These are phyloP conservation scores for Kuraishia borneana DNA, from an alignment of 805 yeast species.

Conservation along the genomic window DNA sequence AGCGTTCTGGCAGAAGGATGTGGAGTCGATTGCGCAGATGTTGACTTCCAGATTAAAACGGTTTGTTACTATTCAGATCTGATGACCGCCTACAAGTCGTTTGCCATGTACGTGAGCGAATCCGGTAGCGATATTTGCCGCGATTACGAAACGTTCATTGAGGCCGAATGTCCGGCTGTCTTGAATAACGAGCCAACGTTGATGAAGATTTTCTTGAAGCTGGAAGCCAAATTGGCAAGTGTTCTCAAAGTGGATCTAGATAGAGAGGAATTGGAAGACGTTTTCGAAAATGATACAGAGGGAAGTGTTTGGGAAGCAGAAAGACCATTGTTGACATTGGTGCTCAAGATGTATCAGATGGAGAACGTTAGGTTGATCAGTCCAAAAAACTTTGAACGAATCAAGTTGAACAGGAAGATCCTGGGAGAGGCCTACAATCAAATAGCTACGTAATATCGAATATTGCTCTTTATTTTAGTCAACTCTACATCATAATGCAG, in stretches of 20 bases:
- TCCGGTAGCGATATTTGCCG: constrained; percentile 15
- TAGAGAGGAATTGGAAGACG: constrained; percentile 39
- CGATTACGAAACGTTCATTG: constrained; percentile 24
- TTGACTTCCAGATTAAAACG: not conserved
- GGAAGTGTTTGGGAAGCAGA: constrained; percentile 6
- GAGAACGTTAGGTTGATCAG: constrained; percentile 8
- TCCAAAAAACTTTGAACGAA: constrained; percentile 7
- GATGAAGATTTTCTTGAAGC: constrained; percentile 30
- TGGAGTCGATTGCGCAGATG: constrained; percentile 5
- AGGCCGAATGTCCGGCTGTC: constrained; percentile 11
- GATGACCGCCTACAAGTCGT: constrained; percentile 3
- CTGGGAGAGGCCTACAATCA: constrained; percentile 9
- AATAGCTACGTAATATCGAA: constrained; percentile 1
- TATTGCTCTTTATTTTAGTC: constrained; percentile 1
- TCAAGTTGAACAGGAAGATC: constrained; percentile 11
- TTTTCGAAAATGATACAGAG: constrained; percentile 8
- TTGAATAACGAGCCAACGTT: constrained; percentile 22
- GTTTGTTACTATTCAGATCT: constrained; percentile 8
- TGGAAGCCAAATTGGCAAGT: constrained; percentile 35
- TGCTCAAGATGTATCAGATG: constrained; percentile 13
- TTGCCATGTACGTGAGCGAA: constrained; percentile 1
- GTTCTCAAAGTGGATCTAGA: constrained; percentile 28
- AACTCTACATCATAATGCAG: constrained; percentile 1
- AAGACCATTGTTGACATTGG: constrained; percentile 10
- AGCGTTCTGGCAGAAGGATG: constrained; percentile 12